Base-by-base conservation (phyloP, 1,284 basidiomycete genomes). In the Volvariella volvacea region DNA sequence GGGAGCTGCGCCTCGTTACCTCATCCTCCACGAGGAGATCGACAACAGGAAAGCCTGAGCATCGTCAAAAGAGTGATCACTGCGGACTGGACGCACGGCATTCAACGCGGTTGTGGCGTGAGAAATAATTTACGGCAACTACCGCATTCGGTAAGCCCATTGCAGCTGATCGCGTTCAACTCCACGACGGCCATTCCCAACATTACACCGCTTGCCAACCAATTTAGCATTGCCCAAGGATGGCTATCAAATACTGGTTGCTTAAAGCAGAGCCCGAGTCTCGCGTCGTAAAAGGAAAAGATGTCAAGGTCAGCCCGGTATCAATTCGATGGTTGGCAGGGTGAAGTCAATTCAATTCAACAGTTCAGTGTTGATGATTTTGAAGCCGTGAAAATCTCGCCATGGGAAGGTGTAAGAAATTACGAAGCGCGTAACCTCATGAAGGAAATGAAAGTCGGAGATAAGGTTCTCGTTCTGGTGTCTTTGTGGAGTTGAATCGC, bases 281-380 rank as follows among this genome's bases (percentile, higher is more conserved):
- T 25, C 79, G 91, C 45, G 64, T 94, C 38, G 88, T 90, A 30
- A 94, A 92, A 58, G 91, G 90, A 30, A 91, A 88, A 59, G 90
- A 93, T 56, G 88, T 93, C 53, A 92, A 91, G 74, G 91, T 86
- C 53, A 43, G 68, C n/a, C n/a, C 52, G 15, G 22, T 36, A 30
- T 48, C 30, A 45, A 9, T 43, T 22, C 28, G 22, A 43, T 10
- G 42, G 3, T 33, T n/a, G 6, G 9, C 20, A 33, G 12, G n/a
- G n/a, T 16, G 17, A 41, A 8, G 22, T 16, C 30, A 33, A 22
- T 12, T 20, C 6, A 21, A 9, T 9, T 12, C n/a, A 16, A 22
- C 56, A 93, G 91, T 95, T 95, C 61, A 90, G 88, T 46, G 80
- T 94, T 1, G 90, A 92, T 52, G 91, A 94, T 63, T 92, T 95